Evolutionary conservation across 164 flowering plant species (phyloP).

Genomic region (Pachysandra terminalis): DNA sequence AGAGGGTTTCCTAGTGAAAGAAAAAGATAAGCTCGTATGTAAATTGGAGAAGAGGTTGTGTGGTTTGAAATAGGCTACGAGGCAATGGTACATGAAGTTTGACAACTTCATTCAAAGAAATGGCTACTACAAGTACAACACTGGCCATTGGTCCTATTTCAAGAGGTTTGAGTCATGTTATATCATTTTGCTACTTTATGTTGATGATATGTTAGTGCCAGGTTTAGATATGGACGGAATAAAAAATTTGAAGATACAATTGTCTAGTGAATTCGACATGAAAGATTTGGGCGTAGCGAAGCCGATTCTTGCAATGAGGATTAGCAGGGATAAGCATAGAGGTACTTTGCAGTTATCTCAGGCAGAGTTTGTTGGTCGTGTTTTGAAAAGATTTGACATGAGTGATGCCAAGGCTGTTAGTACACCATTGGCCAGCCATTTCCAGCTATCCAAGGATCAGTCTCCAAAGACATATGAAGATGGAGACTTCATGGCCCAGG

Average conservation of each 20-base stretch:
- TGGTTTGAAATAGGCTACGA: background rate
- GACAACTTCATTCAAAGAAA: background rate
- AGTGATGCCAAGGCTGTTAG: background rate
- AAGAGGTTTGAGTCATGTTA: slow-evolving; percentile 4
- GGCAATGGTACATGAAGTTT: background rate
- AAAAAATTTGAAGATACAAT: background rate
- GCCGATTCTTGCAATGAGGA: background rate
- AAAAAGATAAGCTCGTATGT: slow-evolving; percentile 7
- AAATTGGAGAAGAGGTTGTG: background rate
- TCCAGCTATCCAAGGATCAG: too few species aligned
- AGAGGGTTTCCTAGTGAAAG: background rate
- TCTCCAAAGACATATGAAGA: too few species aligned
- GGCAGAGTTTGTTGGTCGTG: background rate
- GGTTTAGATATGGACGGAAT: background rate
- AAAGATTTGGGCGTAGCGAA: slow-evolving; percentile 1
- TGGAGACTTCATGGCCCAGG: too few species aligned
- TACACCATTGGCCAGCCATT: too few species aligned
- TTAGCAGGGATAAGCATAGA: background rate
- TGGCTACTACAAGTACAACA: background rate
- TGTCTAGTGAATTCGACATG: background rate
- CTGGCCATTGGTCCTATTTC: slow-evolving; percentile 4
- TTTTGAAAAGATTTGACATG: background rate
- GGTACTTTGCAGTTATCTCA: slow-evolving; percentile 1
- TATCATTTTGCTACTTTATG: slow-evolving; percentile 7
- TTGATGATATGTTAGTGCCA: background rate